Percentiles rank a stretch among this genome's conserved stretches.
phyloP scores from a whole-genome alignment of 2,329 filamentous ascomycete genomes.

The Trichophyton mentagrophytes region DNA sequence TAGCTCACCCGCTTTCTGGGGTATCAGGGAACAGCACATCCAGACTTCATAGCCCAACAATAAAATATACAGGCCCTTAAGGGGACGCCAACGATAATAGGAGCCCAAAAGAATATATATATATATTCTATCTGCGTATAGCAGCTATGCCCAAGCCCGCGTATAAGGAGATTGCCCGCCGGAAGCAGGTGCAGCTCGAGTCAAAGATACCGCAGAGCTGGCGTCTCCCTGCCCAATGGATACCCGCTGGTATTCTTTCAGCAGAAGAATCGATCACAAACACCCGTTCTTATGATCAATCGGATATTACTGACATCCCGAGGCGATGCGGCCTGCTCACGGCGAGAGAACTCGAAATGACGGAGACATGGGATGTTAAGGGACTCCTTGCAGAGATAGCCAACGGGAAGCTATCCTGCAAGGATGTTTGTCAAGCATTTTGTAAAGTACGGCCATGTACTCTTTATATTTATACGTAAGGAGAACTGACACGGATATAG shows the following conservation, averaged over 20 bases:
- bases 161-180: slow-evolving; percentile 25
- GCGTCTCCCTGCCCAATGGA: slow-evolving; percentile 23
- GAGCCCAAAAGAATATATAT: background rate
- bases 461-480: background rate
- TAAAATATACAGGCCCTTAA: too few relatives aligned
- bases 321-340: slow-evolving; percentile 41
- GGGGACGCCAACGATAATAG: background rate
- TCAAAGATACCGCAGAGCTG: slow-evolving; percentile 30
- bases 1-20: background rate
- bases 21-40: background rate
- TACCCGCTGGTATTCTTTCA: slow-evolving; percentile 26
- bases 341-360: slow-evolving; percentile 42
- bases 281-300: slow-evolving; percentile 20
- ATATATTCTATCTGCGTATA: background rate
- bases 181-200: slow-evolving; percentile 28
- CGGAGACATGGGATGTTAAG: slow-evolving; percentile 39
- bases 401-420: slow-evolving; percentile 24
- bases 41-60: background rate
- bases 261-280: slow-evolving; percentile 25
- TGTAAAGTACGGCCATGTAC: slow-evolving; percentile 31
- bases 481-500: slow-evolving; percentile 3
- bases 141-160: slow-evolving; percentile 11
- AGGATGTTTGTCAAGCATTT: slow-evolving; percentile 42
- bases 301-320: slow-evolving; percentile 38
- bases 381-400: slow-evolving; percentile 27